These are phyloP conservation scores for Akanthomyces muscarius DNA, from an alignment of 2,329 filamentous ascomycete species.

Conservation along the genomic window DNA sequence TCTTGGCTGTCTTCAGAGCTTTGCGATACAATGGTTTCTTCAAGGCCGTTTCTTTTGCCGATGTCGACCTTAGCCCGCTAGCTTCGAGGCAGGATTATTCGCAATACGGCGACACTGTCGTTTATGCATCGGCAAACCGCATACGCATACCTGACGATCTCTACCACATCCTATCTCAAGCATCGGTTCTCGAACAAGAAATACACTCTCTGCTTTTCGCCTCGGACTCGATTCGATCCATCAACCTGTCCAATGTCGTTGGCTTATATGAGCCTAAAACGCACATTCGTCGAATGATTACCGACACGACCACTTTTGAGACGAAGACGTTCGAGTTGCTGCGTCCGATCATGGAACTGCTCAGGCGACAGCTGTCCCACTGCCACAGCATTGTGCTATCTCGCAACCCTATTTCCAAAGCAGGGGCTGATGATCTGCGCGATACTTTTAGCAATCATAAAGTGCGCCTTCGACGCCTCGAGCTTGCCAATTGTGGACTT, in stretches of 20 bases:
- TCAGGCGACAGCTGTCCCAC: slow-evolving; percentile 42
- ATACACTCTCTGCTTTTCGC: slow-evolving; percentile 53
- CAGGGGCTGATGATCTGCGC: slow-evolving; percentile 49
- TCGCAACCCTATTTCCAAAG: slow-evolving; percentile 44
- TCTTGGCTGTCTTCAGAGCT: slow-evolving; percentile 54
- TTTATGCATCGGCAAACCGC: slow-evolving; percentile 50
- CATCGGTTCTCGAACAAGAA: slow-evolving; percentile 51
- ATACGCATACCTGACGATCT: slow-evolving; percentile 47
- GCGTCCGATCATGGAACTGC: slow-evolving; percentile 46
- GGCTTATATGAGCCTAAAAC: slow-evolving; percentile 26
- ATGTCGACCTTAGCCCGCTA: slow-evolving; percentile 45
- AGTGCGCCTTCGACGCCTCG: slow-evolving; percentile 43
- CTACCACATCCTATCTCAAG: slow-evolving; percentile 44
- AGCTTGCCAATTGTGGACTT: slow-evolving; percentile 49
- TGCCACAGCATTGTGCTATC: slow-evolving; percentile 50
- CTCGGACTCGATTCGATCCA: slow-evolving; percentile 51
- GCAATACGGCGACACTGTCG: slow-evolving; percentile 43
- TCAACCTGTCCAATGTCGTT: slow-evolving; percentile 47
- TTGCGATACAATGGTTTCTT: slow-evolving; percentile 58
- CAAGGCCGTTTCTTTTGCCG: slow-evolving; percentile 52
- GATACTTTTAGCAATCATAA: slow-evolving; percentile 32
- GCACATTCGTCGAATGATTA: slow-evolving; percentile 23
- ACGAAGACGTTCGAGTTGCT: slow-evolving; percentile 39
- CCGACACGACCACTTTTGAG: slow-evolving; percentile 23
- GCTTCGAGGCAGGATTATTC: slow-evolving; percentile 40